Evolutionary conservation across 352 stramenopile genomes (phyloP).

Genomic region (Phytopythium chamaehyphon): DNA sequence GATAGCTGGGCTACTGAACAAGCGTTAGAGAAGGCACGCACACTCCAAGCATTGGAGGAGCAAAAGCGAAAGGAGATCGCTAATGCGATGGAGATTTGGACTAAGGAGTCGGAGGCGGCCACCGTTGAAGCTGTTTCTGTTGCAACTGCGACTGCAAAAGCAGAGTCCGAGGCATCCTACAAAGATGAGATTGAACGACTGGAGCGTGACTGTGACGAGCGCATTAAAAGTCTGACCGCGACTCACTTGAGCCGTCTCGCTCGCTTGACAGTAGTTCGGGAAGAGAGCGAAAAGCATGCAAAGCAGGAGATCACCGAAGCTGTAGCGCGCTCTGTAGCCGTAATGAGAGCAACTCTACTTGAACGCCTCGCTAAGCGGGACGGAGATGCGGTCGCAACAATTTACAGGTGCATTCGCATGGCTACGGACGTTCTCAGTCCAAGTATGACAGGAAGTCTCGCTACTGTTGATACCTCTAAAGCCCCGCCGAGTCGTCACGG

Average conservation of each 20-base stretch:
- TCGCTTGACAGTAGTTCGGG: background rate
- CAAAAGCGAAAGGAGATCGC: constrained; percentile 4
- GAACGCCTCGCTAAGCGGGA: constrained; percentile 56
- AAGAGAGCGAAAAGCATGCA: background rate
- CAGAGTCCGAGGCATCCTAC: background rate
- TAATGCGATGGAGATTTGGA: background rate
- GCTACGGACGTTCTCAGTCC: constrained; percentile 64
- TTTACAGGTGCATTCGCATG: constrained; percentile 67
- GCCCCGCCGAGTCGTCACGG: constrained; percentile 3
- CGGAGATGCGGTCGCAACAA: constrained; percentile 47
- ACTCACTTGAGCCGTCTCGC: constrained; percentile 2
- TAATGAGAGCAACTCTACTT: constrained; percentile 30
- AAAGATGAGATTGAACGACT: background rate
- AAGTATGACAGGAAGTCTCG: background rate
- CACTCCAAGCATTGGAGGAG: background rate
- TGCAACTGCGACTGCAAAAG: background rate
- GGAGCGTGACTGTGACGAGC: background rate
- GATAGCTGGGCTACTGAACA: background rate
- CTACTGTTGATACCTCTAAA: background rate
- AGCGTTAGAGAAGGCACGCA: background rate
- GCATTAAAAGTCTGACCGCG: background rate
- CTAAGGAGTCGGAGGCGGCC: background rate
- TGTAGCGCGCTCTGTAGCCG: background rate
- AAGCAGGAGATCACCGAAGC: background rate
- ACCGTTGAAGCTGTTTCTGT: background rate